Evolutionary conservation across 1,139 yeast species (phyloP).

Genomic region (Suhomyces bribrorum): DNA sequence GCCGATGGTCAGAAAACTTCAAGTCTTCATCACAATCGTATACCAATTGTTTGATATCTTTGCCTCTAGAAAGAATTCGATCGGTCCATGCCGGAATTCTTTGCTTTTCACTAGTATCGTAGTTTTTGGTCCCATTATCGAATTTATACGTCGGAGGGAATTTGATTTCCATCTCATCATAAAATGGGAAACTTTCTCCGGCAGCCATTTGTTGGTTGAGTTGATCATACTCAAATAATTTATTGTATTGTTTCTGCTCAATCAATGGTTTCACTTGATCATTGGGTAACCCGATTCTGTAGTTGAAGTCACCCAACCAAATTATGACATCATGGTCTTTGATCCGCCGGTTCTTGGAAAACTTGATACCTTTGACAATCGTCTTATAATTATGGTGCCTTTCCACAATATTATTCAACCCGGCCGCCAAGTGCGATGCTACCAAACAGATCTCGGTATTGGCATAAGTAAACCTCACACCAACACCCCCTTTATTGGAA

Average conservation of each 20-base stretch:
- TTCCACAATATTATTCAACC: conserved; percentile 72
- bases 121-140: conserved; percentile 87
- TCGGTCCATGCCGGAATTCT: conserved; percentile 98
- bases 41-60: conserved; percentile 58
- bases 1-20: conserved; percentile 88
- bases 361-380: conserved; percentile 59
- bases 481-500: conserved; percentile 94
- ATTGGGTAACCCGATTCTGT: conserved; percentile 69
- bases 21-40: conserved; percentile 66
- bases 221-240: conserved; percentile 74
- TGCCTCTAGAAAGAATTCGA: conserved; percentile 50
- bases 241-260: conserved; percentile 49
- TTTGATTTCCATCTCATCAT: conserved; percentile 71
- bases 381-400: conserved; percentile 73
- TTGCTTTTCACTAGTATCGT: conserved; percentile 68
- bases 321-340: conserved; percentile 83
- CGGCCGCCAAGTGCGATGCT: conserved; percentile 88
- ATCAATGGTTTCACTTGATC: conserved; percentile 61
- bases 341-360: conserved; percentile 50
- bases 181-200: conserved; percentile 67
- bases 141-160: conserved; percentile 92
- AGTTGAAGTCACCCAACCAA: conserved; percentile 93
- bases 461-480: conserved; percentile 76
- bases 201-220: conserved; percentile 67
- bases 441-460: conserved; percentile 36